A percentile compares a stretch with the other conserved stretches of the same genome.
Conservation (phyloP, 208 protist species). For the Trypanosoma cruzi region DNA sequence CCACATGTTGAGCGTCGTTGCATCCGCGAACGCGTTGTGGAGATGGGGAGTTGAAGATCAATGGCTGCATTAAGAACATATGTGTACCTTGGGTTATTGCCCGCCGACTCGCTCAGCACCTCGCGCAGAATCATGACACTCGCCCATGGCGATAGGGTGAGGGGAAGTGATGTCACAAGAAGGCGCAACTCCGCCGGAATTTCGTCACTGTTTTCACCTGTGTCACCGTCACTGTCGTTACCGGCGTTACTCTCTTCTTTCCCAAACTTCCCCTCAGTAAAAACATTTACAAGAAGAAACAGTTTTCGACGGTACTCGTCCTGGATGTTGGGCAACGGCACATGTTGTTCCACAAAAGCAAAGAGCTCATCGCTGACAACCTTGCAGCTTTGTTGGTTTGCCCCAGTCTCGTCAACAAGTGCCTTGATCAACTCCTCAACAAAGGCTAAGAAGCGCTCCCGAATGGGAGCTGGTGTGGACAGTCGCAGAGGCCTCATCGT, state of each 20-base stretch:
- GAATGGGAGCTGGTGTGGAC: constrained; percentile 44
- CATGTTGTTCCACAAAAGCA: constrained; percentile 72
- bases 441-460: constrained; percentile 81
- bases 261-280: constrained; percentile 45
- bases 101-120: constrained; percentile 83
- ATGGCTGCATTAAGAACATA: constrained; percentile 91
- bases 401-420: constrained; percentile 56
- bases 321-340: constrained; percentile 89
- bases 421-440: constrained; percentile 79
- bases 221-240: constrained; percentile 20
- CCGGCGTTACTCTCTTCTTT: neutral
- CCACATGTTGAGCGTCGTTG: constrained; percentile 90
- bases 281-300: constrained; percentile 90
- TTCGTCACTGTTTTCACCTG: constrained; percentile 48
- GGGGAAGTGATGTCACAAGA: constrained; percentile 83
- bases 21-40: constrained; percentile 88
- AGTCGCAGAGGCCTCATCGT: constrained; percentile 5
- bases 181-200: constrained; percentile 87
- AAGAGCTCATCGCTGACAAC: constrained; percentile 78
- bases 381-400: constrained; percentile 42
- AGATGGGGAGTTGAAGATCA: constrained; percentile 88
- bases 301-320: constrained; percentile 92
- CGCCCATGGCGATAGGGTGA: constrained; percentile 83
- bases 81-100: constrained; percentile 85
- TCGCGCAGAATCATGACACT: constrained; percentile 88